These are phyloP conservation scores for Darksidea phi DNA, from an alignment of 495 filamentous ascomycete genomes.

Conservation along the genomic window DNA sequence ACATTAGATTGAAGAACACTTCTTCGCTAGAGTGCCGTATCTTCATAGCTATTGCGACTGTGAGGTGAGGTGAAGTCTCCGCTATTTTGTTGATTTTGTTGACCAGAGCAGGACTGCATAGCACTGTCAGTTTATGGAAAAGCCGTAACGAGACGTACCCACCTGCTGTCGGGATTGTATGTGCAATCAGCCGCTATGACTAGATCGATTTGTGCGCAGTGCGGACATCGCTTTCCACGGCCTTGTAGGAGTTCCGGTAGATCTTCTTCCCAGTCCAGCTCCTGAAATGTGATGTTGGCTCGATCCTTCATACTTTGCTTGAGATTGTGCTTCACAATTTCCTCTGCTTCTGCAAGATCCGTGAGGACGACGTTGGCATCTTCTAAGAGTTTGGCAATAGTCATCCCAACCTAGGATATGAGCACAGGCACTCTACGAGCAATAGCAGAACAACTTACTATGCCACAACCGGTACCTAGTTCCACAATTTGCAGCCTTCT, in stretches of 20 bases:
- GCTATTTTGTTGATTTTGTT: slow-evolving; percentile 61
- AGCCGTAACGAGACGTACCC: neutral
- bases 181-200: slow-evolving; percentile 89
- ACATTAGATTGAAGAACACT: slow-evolving; percentile 76
- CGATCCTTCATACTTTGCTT: slow-evolving; percentile 46
- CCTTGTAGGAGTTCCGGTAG: slow-evolving; percentile 43
- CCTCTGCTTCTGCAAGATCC: slow-evolving; percentile 75
- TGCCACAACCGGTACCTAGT: slow-evolving; percentile 32
- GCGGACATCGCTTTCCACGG: neutral
- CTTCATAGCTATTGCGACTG: slow-evolving; percentile 78
- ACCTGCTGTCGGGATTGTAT: slow-evolving; percentile 77
- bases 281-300: slow-evolving; percentile 53
- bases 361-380: slow-evolving; percentile 67
- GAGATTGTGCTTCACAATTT: slow-evolving; percentile 59
- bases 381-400: slow-evolving; percentile 60
- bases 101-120: slow-evolving; percentile 64
- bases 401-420: slow-evolving; percentile 74
- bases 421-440: neutral
- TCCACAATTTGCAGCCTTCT: slow-evolving; percentile 34
- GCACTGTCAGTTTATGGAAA: neutral
- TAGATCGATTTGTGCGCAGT: slow-evolving; percentile 57
- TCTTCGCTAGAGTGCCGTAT: slow-evolving; percentile 78
- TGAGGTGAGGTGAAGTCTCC: slow-evolving; percentile 49
- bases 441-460: slow-evolving; percentile 20
- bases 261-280: slow-evolving; percentile 72